Conservation (phyloP, 1,284 basidiomycete genomes). For the Laetiporus sulphureus region DNA sequence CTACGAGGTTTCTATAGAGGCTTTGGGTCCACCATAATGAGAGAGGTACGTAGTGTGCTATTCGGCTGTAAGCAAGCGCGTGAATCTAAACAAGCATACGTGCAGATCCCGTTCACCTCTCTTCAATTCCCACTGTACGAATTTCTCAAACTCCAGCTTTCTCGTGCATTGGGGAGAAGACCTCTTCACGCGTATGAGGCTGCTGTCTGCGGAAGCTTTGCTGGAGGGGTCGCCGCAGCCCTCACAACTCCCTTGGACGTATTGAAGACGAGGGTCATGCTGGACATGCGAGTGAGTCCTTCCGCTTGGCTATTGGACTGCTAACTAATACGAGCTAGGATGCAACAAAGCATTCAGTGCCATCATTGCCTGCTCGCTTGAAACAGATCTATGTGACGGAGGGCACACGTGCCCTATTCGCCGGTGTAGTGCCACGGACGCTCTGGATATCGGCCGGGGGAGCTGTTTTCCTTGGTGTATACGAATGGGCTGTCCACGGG, state of each 20-base stretch:
- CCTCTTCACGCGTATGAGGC: conserved; percentile 78
- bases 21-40: conserved; percentile 71
- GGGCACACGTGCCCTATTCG: conserved; percentile 75
- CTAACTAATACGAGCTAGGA: conserved; percentile 29
- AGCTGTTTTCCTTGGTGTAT: conserved; percentile 93
- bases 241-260: conserved; percentile 95
- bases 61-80: neutral
- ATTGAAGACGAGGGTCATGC: conserved; percentile 96
- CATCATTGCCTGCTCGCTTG: conserved; percentile 50
- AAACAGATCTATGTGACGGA: conserved; percentile 66
- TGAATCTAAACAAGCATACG: neutral
- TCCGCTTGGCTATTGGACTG: conserved; percentile 4
- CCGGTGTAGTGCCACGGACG: conserved; percentile 87
- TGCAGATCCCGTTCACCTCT: conserved; percentile 93
- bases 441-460: conserved; percentile 96
- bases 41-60: conserved; percentile 51
- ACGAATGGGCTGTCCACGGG: conserved; percentile 54
- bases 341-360: conserved; percentile 41
- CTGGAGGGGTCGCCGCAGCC: conserved; percentile 87
- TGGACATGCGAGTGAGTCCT: conserved; percentile 65
- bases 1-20: conserved; percentile 73
- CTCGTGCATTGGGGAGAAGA: conserved; percentile 42
- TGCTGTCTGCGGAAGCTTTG: conserved; percentile 85
- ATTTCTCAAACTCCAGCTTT: conserved; percentile 67
- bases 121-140: conserved; percentile 98